These are phyloP conservation scores for Silene coronaria DNA, from an alignment of 179 eudicot species.

Conservation along the genomic window DNA sequence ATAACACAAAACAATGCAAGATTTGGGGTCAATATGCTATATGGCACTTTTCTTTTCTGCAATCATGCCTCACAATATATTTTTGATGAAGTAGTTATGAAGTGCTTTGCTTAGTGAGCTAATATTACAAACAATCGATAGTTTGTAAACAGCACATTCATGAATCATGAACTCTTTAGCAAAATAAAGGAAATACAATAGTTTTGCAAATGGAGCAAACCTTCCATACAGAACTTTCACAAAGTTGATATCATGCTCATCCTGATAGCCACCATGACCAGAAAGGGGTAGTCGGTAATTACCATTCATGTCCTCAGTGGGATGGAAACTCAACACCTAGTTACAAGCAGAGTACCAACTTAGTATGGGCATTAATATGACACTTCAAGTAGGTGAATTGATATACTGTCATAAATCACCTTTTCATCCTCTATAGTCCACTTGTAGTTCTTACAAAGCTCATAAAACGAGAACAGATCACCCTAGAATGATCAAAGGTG, in stretches of 20 bases:
- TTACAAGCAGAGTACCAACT: neutral
- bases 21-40: neutral
- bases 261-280: slow-evolving; percentile 21
- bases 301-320: slow-evolving; percentile 23
- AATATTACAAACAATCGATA: neutral
- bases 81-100: neutral
- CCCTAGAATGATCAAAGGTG: slow-evolving; percentile 39
- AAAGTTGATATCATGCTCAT: slow-evolving; percentile 39
- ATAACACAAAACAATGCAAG: neutral
- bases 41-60: neutral
- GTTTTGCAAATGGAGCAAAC: slow-evolving; percentile 24
- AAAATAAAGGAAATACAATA: neutral
- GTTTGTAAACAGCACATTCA: neutral
- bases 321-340: slow-evolving; percentile 58
- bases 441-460: slow-evolving; percentile 64
- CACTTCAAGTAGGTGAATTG: neutral
- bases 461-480: slow-evolving; percentile 82
- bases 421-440: slow-evolving; percentile 64
- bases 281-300: slow-evolving; percentile 17
- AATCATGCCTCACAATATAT: neutral
- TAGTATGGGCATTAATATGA: slow-evolving; percentile 12
- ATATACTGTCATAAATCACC: slow-evolving; percentile 27
- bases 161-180: neutral
- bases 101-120: neutral
- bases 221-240: slow-evolving; percentile 57